phyloP scores from a whole-genome alignment of 1,139 yeast genomes.

The Saccharomyces hybrid region DNA sequence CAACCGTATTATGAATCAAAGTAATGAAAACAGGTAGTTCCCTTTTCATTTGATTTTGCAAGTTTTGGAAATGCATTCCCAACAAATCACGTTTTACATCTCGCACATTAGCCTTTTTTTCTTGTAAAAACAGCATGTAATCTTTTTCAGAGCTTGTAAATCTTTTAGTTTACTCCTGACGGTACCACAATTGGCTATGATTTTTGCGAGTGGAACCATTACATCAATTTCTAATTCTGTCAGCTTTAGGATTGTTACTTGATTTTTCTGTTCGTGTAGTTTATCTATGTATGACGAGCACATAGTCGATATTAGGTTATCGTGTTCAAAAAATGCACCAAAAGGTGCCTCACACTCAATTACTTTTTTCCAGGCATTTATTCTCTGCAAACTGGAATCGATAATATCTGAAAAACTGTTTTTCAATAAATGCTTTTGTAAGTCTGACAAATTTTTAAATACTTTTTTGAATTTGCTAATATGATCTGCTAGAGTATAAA shows the following conservation, averaged over 20 bases:
- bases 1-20: constrained; percentile 14
- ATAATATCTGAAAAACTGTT: constrained; percentile 10
- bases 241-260: constrained; percentile 23
- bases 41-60: constrained; percentile 27
- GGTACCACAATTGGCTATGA: constrained; percentile 21
- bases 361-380: constrained; percentile 19
- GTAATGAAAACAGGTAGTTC: constrained; percentile 30
- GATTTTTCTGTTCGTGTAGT: constrained; percentile 21
- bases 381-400: constrained; percentile 13
- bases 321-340: constrained; percentile 4
- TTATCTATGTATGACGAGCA: constrained; percentile 17
- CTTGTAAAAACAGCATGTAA: constrained; percentile 24
- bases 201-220: constrained; percentile 23
- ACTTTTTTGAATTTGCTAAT: constrained; percentile 18
- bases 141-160: constrained; percentile 30
- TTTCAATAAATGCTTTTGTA: constrained; percentile 9
- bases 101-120: constrained; percentile 19
- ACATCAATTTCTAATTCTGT: constrained; percentile 24
- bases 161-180: constrained; percentile 27
- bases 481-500: constrained; percentile 16
- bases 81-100: constrained; percentile 26
- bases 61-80: constrained; percentile 24
- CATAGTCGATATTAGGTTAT: constrained; percentile 11
- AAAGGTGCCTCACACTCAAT: constrained; percentile 13
- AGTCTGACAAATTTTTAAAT: constrained; percentile 10